These are phyloP conservation scores for Fraxinus anomala DNA, from an alignment of 257 asterid genomes.

Conservation along the genomic window DNA sequence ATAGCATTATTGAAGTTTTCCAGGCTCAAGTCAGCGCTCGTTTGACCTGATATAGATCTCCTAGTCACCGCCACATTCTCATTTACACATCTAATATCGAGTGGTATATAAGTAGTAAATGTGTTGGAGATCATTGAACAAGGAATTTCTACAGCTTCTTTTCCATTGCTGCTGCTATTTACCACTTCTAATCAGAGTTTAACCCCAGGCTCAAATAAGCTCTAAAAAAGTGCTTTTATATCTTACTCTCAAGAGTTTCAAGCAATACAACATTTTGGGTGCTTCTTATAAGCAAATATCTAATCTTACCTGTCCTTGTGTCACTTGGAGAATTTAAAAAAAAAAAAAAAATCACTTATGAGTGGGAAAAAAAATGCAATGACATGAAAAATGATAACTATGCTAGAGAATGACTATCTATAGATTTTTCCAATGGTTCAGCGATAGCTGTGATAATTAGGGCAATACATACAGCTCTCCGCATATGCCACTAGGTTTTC, in stretches of 20 bases:
- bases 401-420: neutral
- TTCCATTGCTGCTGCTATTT: neutral
- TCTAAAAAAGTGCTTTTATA: neutral
- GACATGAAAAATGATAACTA: neutral
- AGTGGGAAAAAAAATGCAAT: neutral
- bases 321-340: neutral
- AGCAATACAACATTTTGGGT: neutral
- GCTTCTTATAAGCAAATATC: neutral
- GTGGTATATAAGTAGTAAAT: too few species aligned
- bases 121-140: neutral
- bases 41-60: too few species aligned
- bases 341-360: neutral
- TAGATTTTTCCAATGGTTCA: slow-evolving; percentile 33
- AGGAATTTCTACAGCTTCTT: neutral
- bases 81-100: too few species aligned
- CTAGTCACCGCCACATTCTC: too few species aligned
- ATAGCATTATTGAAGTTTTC: too few species aligned
- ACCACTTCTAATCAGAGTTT: neutral
- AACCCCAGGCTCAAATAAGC: neutral
- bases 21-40: too few species aligned
- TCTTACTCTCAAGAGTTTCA: neutral
- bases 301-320: neutral
- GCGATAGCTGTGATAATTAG: slow-evolving; percentile 73
- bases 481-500: slow-evolving; percentile 66
- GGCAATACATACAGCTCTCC: slow-evolving; percentile 94